A percentile compares a stretch with the other conserved stretches of the same genome.
Evolutionary conservation across 2,329 filamentous ascomycete genomes (phyloP).

Genomic region (Nemania abortiva): DNA sequence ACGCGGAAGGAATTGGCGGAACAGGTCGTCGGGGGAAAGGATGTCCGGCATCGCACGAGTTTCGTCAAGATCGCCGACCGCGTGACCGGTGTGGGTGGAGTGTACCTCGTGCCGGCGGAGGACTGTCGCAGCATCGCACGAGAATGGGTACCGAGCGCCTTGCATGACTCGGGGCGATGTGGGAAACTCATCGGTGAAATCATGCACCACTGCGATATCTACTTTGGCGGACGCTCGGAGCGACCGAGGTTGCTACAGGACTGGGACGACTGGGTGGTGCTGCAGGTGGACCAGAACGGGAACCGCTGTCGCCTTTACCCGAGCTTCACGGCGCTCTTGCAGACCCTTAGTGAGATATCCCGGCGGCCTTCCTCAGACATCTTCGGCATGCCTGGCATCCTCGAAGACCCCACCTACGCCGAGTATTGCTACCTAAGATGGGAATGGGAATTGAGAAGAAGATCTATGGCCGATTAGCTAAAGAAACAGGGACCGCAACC

Average conservation of each 20-base stretch:
- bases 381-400: neutral
- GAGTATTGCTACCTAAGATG: constrained; percentile 7
- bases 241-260: neutral
- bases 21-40: neutral
- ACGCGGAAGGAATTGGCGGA: neutral
- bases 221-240: neutral
- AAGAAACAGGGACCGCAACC: too few species aligned
- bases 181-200: constrained; percentile 11
- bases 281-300: constrained; percentile 16
- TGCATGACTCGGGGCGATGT: neutral
- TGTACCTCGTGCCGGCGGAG: constrained; percentile 4
- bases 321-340: constrained; percentile 25
- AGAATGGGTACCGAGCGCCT: neutral
- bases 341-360: constrained; percentile 18
- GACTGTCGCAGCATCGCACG: neutral
- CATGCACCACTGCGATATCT: neutral
- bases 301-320: constrained; percentile 25
- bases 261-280: constrained; percentile 4
- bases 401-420: neutral
- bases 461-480: too few species aligned
- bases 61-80: constrained; percentile 17
- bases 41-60: neutral
- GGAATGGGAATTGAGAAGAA: constrained; percentile 7
- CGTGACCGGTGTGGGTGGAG: neutral
- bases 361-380: neutral